Percentiles rank a stretch among this genome's conserved stretches.
These are phyloP conservation scores for Trifolium fragiferum DNA, from an alignment of 306 rosid genomes.

Conservation along the genomic window DNA sequence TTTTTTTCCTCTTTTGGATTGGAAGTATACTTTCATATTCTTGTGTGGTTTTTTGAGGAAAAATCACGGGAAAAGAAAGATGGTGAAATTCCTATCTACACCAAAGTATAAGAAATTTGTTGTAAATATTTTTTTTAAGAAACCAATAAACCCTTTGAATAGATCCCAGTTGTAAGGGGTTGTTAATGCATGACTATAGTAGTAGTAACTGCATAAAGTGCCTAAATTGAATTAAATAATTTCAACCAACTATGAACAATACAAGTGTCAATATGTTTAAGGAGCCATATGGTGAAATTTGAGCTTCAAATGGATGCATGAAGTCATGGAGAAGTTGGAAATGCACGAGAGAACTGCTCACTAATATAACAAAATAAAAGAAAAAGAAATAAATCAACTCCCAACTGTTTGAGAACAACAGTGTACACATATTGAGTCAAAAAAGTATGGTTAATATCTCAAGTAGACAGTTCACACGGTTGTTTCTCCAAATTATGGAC, in stretches of 20 bases:
- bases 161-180: neutral
- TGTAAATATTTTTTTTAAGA: neutral
- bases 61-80: neutral
- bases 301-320: slow-evolving; percentile 40
- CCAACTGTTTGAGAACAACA: slow-evolving; percentile 58
- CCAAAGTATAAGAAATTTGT: neutral
- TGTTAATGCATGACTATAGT: slow-evolving; percentile 23
- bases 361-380: neutral
- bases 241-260: neutral
- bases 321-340: slow-evolving; percentile 56
- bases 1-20: no score
- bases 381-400: neutral
- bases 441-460: slow-evolving; percentile 49
- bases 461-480: slow-evolving; percentile 46
- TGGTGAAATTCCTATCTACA: neutral
- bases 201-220: slow-evolving; percentile 18
- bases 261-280: slow-evolving; percentile 43
- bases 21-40: no score
- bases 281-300: slow-evolving; percentile 61
- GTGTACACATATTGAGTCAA: slow-evolving; percentile 32
- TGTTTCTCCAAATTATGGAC: slow-evolving; percentile 27
- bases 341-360: slow-evolving; percentile 66
- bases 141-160: neutral
- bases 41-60: neutral
- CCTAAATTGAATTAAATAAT: neutral